Percentiles rank a stretch among this genome's conserved stretches.
phyloP scores from a whole-genome alignment of 2,329 filamentous ascomycete genomes.

The Neocucurbitaria cava region DNA sequence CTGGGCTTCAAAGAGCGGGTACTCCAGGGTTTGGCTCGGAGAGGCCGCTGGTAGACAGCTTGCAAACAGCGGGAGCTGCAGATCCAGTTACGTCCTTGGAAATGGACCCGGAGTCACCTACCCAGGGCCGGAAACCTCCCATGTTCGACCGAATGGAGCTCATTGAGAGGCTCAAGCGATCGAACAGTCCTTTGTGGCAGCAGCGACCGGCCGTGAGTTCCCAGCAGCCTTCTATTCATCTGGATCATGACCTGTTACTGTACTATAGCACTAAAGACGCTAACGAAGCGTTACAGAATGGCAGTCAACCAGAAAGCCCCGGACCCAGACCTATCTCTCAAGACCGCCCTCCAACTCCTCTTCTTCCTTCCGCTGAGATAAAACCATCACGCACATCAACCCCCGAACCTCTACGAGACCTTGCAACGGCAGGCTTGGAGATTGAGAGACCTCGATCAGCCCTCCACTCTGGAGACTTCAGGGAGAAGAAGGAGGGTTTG shows the following conservation, averaged over 20 bases:
- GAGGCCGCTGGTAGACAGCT: slow-evolving; percentile 9
- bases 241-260: background rate
- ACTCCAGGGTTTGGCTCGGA: slow-evolving; percentile 13
- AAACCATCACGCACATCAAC: slow-evolving; percentile 41
- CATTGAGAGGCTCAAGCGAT: slow-evolving; percentile 83
- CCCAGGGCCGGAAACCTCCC: slow-evolving; percentile 30
- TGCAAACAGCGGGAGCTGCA: slow-evolving; percentile 10
- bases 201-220: slow-evolving; percentile 60
- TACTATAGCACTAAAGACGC: slow-evolving; percentile 3
- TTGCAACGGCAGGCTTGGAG: slow-evolving; percentile 52
- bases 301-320: slow-evolving; percentile 10
- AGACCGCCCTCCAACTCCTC: slow-evolving; percentile 40
- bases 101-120: slow-evolving; percentile 24
- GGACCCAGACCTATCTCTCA: slow-evolving; percentile 30
- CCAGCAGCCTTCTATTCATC: background rate
- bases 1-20: slow-evolving; percentile 23
- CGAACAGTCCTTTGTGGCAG: slow-evolving; percentile 77
- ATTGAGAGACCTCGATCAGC: slow-evolving; percentile 85
- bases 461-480: slow-evolving; percentile 68
- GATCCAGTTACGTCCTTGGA: slow-evolving; percentile 7
- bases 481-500: slow-evolving; percentile 53
- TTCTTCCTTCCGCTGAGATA: slow-evolving; percentile 45
- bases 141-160: slow-evolving; percentile 72
- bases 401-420: slow-evolving; percentile 35
- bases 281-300: slow-evolving; percentile 28